phyloP scores from a whole-genome alignment of 2,329 filamentous ascomycete genomes.

The Coniochaeta pulveracea region DNA sequence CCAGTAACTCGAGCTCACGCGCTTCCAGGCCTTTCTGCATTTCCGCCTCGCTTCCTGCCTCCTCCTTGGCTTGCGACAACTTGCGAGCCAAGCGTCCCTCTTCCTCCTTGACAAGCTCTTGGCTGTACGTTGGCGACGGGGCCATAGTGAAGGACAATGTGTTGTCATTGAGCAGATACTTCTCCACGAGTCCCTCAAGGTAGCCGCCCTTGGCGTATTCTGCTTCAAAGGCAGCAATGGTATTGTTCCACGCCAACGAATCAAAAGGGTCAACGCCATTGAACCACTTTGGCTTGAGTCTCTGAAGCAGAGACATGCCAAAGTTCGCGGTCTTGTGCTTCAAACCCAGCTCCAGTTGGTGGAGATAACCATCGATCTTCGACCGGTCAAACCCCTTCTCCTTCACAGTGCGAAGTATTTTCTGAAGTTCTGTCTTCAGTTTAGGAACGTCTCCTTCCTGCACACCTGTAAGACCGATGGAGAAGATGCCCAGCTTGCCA shows the following conservation, averaged over 20 bases:
- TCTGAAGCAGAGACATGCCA: conserved; percentile 80
- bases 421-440: conserved; percentile 63
- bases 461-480: conserved; percentile 84
- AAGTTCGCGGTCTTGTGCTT: conserved; percentile 97
- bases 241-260: conserved; percentile 83
- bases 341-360: conserved; percentile 83
- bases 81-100: conserved; percentile 60
- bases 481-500: conserved; percentile 70
- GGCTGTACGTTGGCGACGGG: conserved; percentile 64
- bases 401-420: conserved; percentile 58
- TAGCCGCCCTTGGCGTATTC: conserved; percentile 68
- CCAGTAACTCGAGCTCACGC: conserved; percentile 68
- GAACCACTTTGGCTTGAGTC: conserved; percentile 88
- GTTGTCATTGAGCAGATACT: conserved; percentile 80
- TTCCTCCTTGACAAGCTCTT: conserved; percentile 69
- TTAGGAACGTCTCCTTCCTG: conserved; percentile 66
- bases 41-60: conserved; percentile 59
- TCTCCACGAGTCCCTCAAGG: conserved; percentile 74
- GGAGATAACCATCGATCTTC: conserved; percentile 88
- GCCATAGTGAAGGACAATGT: conserved; percentile 91
- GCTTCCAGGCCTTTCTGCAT: conserved; percentile 62
- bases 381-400: conserved; percentile 73
- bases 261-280: conserved; percentile 90
- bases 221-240: conserved; percentile 69
- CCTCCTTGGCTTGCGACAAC: conserved; percentile 56